These are phyloP conservation scores for Trichoderma sp. DNA, from an alignment of 2,329 filamentous ascomycete species.

Conservation along the genomic window DNA sequence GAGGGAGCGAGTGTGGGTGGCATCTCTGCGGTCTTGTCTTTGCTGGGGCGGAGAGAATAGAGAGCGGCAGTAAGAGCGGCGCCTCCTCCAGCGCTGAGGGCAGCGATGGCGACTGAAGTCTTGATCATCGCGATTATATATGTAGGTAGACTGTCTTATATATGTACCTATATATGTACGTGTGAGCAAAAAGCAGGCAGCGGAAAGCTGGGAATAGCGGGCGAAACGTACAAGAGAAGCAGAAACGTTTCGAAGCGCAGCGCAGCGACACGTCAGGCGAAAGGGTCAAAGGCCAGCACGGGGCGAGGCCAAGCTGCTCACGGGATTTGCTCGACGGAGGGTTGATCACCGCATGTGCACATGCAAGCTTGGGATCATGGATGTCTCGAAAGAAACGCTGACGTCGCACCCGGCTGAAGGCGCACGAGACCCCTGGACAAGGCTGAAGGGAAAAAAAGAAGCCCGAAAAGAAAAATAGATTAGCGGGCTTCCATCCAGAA, in stretches of 20 bases:
- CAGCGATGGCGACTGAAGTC: slow-evolving; percentile 70
- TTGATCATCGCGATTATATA: slow-evolving; percentile 63
- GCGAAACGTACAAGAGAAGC: neutral
- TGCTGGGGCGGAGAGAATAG: slow-evolving; percentile 53
- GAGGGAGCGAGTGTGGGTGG: slow-evolving; percentile 33
- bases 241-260: neutral
- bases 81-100: slow-evolving; percentile 71
- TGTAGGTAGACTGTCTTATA: neutral
- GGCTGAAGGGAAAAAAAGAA: neutral
- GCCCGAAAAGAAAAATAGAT: neutral
- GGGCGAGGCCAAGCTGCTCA: slow-evolving; percentile 7
- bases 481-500: neutral
- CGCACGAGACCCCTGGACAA: slow-evolving; percentile 17
- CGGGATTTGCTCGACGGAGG: neutral
- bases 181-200: neutral
- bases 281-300: neutral
- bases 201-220: neutral
- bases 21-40: slow-evolving; percentile 45
- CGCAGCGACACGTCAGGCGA: slow-evolving; percentile 4
- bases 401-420: slow-evolving; percentile 14
- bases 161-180: neutral
- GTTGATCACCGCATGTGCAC: slow-evolving; percentile 4
- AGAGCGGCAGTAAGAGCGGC: slow-evolving; percentile 70
- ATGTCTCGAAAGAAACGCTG: neutral
- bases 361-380: neutral